Evolutionary conservation across 805 yeast genomes (phyloP).

Genomic region (Cyberlindnera americana): DNA sequence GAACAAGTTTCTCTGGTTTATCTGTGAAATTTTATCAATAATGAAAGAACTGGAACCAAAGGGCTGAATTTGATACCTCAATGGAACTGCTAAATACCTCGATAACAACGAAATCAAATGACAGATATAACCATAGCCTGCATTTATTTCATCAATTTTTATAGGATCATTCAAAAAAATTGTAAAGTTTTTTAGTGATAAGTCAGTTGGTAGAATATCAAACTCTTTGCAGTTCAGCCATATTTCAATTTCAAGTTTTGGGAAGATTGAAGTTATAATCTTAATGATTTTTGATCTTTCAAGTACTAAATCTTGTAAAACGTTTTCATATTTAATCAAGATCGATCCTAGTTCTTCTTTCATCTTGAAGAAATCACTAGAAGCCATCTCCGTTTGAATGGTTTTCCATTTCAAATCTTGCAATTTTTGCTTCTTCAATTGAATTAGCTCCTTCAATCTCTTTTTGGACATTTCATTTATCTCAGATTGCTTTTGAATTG

Average conservation of each 20-base stretch:
- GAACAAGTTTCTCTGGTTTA: slow-evolving; percentile 31
- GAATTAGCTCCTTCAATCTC: slow-evolving; percentile 14
- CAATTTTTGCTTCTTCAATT: slow-evolving; percentile 9
- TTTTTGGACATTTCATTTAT: background rate
- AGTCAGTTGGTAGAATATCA: slow-evolving; percentile 26
- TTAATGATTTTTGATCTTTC: slow-evolving; percentile 24
- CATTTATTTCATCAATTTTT: slow-evolving; percentile 27
- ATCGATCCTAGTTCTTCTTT: slow-evolving; percentile 18
- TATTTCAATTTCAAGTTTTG: slow-evolving; percentile 24
- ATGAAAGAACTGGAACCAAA: slow-evolving; percentile 40
- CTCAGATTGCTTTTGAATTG: slow-evolving; percentile 8
- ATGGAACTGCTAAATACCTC: slow-evolving; percentile 32
- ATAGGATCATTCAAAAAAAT: slow-evolving; percentile 14
- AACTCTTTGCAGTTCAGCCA: slow-evolving; percentile 23
- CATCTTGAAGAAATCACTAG: background rate
- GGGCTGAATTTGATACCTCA: slow-evolving; percentile 37
- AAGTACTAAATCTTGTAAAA: slow-evolving; percentile 16
- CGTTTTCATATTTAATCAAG: slow-evolving; percentile 14
- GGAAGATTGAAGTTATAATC: slow-evolving; percentile 29
- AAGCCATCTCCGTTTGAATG: background rate
- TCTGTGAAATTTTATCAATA: slow-evolving; percentile 34
- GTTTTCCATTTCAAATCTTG: slow-evolving; percentile 8
- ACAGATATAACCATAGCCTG: slow-evolving; percentile 34
- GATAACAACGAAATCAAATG: slow-evolving; percentile 33
- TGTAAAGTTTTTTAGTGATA: slow-evolving; percentile 15